A percentile compares a stretch with the other conserved stretches of the same genome.
Conservation (phyloP, 306 rosid species). For the Rosa rugosa region DNA sequence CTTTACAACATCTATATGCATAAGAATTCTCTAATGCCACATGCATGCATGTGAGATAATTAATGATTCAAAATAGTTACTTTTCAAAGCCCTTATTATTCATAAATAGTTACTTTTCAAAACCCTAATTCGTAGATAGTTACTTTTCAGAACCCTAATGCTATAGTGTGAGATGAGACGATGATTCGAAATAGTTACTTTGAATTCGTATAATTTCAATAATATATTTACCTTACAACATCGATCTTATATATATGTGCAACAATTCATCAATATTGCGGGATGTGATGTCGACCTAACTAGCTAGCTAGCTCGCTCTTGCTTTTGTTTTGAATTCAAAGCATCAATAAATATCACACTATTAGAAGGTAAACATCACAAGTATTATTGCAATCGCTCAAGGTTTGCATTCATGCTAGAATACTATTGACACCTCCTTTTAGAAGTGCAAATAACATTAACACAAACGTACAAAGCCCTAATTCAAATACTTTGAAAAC, state of each 20-base stretch:
- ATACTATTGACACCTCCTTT: neutral
- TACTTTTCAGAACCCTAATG: neutral
- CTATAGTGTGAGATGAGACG: too few species aligned
- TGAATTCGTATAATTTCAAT: too few species aligned
- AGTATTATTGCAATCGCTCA: neutral
- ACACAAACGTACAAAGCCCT: neutral
- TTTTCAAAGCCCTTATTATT: too few species aligned
- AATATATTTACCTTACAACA: too few species aligned
- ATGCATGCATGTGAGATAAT: too few species aligned
- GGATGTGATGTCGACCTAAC: neutral
- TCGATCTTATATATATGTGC: neutral
- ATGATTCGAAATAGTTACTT: neutral
- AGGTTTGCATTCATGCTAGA: neutral
- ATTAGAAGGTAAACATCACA: neutral
- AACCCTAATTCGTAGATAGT: too few species aligned
- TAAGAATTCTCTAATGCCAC: too few species aligned
- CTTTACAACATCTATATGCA: too few species aligned
- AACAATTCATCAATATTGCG: neutral
- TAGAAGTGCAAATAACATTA: conserved; percentile 1
- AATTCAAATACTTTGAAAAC: conserved; percentile 1
- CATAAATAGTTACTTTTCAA: too few species aligned
- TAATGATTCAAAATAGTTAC: too few species aligned
- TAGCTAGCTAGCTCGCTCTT: neutral
- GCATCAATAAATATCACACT: neutral
- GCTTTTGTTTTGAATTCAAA: too few species aligned